Base-by-base conservation (phyloP, 768 basidiomycete species). In the Mycena leptocephala region DNA sequence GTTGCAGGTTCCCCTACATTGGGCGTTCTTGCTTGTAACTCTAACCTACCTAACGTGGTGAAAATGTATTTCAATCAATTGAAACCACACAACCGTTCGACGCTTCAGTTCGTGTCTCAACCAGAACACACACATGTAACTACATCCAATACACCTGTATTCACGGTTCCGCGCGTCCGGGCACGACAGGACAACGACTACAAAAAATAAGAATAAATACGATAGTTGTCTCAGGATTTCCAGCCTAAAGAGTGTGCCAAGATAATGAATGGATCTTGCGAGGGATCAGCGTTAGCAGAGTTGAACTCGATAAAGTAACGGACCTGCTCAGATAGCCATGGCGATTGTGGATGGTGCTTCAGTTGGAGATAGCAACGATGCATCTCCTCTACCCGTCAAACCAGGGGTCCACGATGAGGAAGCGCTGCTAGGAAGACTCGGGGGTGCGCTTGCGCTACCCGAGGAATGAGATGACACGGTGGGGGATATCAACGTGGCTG, bases 381-480 rank as follows among this genome's bases (percentile, higher is more conserved):
- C 56, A 37, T 65, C 55, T 6, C 72, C 37, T 37, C 10, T 56
- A 5, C n/a, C n/a, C n/a, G 63, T 9, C 7, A 48, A 28, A 46
- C 63, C 51, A 37, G 39, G 51, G 35, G 53, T 58, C 74, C 68
- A 65, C 20, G 35, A 26, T n/a, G 66, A 68, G 33, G 61, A 64
- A 24, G 53, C 24, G 24, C 74, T 59, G 35, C 55, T 51, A 28
- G 69, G 62, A 13, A 35, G 33, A 51, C 48, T 69, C n/a, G n/a
- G n/a, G n/a, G n/a, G n/a, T 3, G 59, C 28, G 30, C 33, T 51
- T 9, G 58, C 30, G 30, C 59, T 70, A 1, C 53, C 48, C 20
- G 73, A 55, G 33, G 66, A 63, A 70, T 1, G 41, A 53, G 72
- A 70, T 11, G 62, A 43, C 3, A 32, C 20, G 55, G 33, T 70